Base-by-base conservation (phyloP, 2,329 filamentous ascomycete genomes). In the Calonectria leucothoes region DNA sequence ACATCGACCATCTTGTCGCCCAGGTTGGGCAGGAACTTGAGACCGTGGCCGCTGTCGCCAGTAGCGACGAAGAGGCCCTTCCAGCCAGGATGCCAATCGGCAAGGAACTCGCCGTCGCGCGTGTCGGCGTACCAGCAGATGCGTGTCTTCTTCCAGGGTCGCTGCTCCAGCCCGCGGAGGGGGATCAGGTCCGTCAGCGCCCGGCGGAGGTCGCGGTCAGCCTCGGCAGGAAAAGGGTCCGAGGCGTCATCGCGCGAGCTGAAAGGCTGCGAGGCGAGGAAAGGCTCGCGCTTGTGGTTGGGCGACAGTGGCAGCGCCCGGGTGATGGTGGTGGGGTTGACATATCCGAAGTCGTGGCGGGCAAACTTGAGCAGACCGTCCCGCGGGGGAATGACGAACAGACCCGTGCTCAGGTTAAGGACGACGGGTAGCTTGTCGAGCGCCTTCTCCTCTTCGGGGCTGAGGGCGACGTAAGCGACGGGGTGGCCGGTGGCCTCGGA, bases 401-500 rank as follows among this genome's bases (percentile, higher is more conserved):
- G 88, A 11, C 94, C 94, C 2, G 89, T 91, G 63, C 88, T 90
- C 76, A 96, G 87, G 84, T 95, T 95, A 49, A 96, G 85, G 27
- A 94, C 85, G 2, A 95, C 93, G 0, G 96, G 96, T 80, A 93
- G 91, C 39, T 90, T 85, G 51, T 87, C 87, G 14, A 98, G 87
- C 5, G 84, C 83, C 20, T 87, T 86, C 84, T 96, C 92, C 84
- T 98, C 96, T 6, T 90, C 89, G 20, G 91, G 86, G 0, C 92
- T 93, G 78, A 98, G 89, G 75, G 91, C 88, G 76, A 98, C 86
- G 85, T 97, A 98, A 15, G 90, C 93, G 31, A 98, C 82, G 0
- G 91, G 90, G 80, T 98, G 96, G 17, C 95, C 96, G 0, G 95
- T 98, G 3, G 96, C 94, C 75, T 93, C 90, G 48, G 92, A 93